Evolutionary conservation across 2,329 filamentous ascomycete genomes (phyloP).

Genomic region (Penicillium sp.): DNA sequence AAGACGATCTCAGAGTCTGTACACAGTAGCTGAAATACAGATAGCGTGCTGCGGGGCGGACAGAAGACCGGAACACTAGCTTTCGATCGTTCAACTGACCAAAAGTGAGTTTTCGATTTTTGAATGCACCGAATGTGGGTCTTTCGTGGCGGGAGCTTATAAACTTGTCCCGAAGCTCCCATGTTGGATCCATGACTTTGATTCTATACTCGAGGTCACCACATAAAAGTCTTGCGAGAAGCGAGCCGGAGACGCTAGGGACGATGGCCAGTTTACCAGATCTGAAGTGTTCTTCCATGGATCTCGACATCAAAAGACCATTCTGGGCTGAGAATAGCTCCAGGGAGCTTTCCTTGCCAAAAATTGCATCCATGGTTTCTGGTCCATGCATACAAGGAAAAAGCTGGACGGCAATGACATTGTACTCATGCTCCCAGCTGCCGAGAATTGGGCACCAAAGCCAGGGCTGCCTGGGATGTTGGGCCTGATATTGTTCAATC

Average conservation of each 20-base stretch:
- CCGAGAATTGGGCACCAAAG: constrained; percentile 2
- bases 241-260: neutral
- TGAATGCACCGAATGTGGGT: neutral
- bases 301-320: neutral
- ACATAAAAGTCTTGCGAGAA: neutral
- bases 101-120: neutral
- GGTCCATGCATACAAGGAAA: constrained; percentile 17
- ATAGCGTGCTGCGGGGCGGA: neutral
- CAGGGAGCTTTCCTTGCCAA: constrained; percentile 7
- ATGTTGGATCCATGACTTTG: neutral
- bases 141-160: neutral
- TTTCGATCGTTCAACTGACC: neutral
- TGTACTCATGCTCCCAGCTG: neutral
- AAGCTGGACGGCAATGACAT: constrained; percentile 9
- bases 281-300: neutral
- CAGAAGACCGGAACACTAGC: neutral
- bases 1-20: neutral
- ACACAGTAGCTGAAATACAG: neutral
- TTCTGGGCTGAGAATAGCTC: constrained; percentile 19
- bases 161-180: neutral
- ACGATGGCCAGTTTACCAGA: neutral
- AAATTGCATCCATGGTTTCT: constrained; percentile 19
- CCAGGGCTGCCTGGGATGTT: neutral
- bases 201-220: neutral
- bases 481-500: neutral